These are phyloP conservation scores for Candida boleticola DNA, from an alignment of 805 yeast species.

Conservation along the genomic window DNA sequence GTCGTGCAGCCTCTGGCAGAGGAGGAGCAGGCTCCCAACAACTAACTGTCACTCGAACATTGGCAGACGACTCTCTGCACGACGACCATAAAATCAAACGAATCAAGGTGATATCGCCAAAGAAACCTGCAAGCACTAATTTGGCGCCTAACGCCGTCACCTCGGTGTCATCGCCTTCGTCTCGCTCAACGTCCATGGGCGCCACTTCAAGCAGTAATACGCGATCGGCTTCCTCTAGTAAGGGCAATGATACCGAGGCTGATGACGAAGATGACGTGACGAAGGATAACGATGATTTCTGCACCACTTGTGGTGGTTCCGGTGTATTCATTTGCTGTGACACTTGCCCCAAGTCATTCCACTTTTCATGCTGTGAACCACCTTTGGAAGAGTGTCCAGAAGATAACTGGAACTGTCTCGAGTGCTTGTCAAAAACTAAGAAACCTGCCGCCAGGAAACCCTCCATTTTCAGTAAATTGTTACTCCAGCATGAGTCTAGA, in stretches of 20 bases:
- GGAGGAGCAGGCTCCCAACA: constrained; percentile 4
- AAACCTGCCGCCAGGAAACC: constrained; percentile 14
- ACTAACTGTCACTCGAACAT: neutral
- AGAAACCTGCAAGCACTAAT: constrained; percentile 23
- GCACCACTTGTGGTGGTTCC: constrained; percentile 85
- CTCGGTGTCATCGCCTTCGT: no score
- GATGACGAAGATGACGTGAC: constrained; percentile 12
- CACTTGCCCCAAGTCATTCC: constrained; percentile 88
- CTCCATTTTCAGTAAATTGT: constrained; percentile 48
- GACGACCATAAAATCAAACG: constrained; percentile 11
- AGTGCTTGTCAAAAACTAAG: constrained; percentile 52
- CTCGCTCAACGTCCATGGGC: no score
- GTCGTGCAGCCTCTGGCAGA: constrained; percentile 3
- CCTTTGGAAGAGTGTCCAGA: constrained; percentile 86
- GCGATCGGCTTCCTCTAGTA: neutral
- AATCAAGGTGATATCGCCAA: constrained; percentile 35
- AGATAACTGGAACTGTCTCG: constrained; percentile 86
- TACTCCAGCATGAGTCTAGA: constrained; percentile 64
- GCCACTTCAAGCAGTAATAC: no score
- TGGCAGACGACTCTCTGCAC: neutral
- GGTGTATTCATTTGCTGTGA: constrained; percentile 94
- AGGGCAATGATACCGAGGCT: constrained; percentile 5
- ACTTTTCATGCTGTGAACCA: constrained; percentile 87
- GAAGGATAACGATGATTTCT: constrained; percentile 74
- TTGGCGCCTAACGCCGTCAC: constrained; percentile 18